Percentiles rank a stretch among this genome's conserved stretches.
Conservation (phyloP, 305 asterid species). For the Stenogyne calaminthoides region DNA sequence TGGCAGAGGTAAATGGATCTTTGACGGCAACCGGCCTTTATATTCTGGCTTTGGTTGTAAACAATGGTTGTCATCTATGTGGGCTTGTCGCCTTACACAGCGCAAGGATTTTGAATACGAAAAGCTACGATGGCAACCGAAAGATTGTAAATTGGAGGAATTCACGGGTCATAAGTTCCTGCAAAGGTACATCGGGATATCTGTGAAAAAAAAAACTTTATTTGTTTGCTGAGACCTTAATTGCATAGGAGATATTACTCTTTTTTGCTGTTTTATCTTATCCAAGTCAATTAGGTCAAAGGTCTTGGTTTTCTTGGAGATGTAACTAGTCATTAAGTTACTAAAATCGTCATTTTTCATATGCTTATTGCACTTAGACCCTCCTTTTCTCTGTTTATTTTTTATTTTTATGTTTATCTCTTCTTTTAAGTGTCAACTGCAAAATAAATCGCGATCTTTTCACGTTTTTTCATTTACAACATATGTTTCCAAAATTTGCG, state of each 20-base stretch:
- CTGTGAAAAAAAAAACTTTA: conserved; percentile 22
- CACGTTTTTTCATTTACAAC: too few species aligned
- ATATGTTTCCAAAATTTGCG: too few species aligned
- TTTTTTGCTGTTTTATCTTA: background rate
- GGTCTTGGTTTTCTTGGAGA: background rate
- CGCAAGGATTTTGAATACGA: conserved; percentile 93
- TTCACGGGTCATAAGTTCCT: conserved; percentile 73
- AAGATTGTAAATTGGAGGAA: conserved; percentile 72
- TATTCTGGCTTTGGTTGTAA: conserved; percentile 90
- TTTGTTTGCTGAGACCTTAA: conserved; percentile 27
- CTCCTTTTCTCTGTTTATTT: background rate
- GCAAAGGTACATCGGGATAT: conserved; percentile 48
- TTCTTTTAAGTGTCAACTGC: too few species aligned
- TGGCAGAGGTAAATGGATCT: conserved; percentile 84
- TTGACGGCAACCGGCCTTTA: conserved; percentile 62
- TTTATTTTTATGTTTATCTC: background rate
- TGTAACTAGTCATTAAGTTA: background rate
- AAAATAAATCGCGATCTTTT: too few species aligned
- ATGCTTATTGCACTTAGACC: background rate
- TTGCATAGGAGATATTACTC: conserved; percentile 3
- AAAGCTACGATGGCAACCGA: conserved; percentile 82
- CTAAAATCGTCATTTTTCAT: too few species aligned
- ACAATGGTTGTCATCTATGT: conserved; percentile 94
- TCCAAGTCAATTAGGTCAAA: conserved; percentile 2
- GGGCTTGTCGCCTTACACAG: conserved; percentile 96